A percentile compares a stretch with the other conserved stretches of the same genome.
phyloP scores from a whole-genome alignment of 2,329 filamentous ascomycete species.

The Ophiostoma ulmi region DNA sequence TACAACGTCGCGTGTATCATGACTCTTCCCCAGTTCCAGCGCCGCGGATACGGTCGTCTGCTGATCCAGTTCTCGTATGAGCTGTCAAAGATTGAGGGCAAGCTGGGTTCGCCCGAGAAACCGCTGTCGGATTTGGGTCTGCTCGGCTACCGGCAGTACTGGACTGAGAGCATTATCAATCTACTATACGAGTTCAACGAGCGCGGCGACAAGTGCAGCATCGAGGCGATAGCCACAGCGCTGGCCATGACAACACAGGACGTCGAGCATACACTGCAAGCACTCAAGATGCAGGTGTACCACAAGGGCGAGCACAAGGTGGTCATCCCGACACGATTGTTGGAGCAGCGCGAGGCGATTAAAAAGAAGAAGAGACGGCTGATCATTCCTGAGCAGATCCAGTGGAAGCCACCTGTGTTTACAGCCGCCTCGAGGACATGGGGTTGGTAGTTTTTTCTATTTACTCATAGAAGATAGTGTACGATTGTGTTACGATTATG shows the following conservation, averaged over 20 bases:
- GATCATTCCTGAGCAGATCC: slow-evolving; percentile 72
- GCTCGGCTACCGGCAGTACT: slow-evolving; percentile 92
- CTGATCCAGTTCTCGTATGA: slow-evolving; percentile 98
- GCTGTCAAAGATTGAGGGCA: slow-evolving; percentile 88
- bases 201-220: slow-evolving; percentile 66
- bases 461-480: background rate
- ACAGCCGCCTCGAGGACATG: slow-evolving; percentile 84
- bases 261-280: slow-evolving; percentile 89
- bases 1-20: slow-evolving; percentile 99
- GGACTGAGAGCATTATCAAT: slow-evolving; percentile 92
- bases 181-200: slow-evolving; percentile 70
- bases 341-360: slow-evolving; percentile 73
- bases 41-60: slow-evolving; percentile 86
- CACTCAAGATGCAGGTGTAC: slow-evolving; percentile 90
- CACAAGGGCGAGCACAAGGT: slow-evolving; percentile 96
- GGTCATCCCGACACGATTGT: slow-evolving; percentile 77
- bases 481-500: background rate
- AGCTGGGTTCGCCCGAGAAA: slow-evolving; percentile 93
- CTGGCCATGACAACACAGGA: slow-evolving; percentile 97
- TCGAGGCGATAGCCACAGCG: slow-evolving; percentile 72
- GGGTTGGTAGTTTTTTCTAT: slow-evolving; percentile 67
- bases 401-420: slow-evolving; percentile 96
- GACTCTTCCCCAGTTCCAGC: slow-evolving; percentile 91
- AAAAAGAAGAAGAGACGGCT: slow-evolving; percentile 69
- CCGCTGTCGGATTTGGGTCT: slow-evolving; percentile 90